Percentiles rank a stretch among this genome's conserved stretches.
Conservation (phyloP, 2,329 filamentous ascomycete genomes). For the Colletotrichum liriopes region DNA sequence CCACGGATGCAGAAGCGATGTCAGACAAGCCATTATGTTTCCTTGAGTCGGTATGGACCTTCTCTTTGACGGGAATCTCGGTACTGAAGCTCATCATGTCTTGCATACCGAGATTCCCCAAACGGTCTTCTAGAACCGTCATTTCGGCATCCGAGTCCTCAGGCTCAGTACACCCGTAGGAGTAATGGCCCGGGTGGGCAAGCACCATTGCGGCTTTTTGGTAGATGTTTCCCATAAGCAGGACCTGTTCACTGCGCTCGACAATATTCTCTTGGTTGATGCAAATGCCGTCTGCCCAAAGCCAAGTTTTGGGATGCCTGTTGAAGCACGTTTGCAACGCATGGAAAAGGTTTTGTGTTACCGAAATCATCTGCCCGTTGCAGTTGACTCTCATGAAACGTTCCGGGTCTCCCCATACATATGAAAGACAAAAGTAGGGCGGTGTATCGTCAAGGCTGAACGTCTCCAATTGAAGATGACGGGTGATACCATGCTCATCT, state of each 20-base stretch:
- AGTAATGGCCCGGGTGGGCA: constrained; percentile 19
- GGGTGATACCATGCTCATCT: background rate
- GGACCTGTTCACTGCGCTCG: constrained; percentile 24
- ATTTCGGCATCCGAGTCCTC: background rate
- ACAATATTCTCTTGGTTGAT: constrained; percentile 27
- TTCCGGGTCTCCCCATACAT: constrained; percentile 27
- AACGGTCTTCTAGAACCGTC: background rate
- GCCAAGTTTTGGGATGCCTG: constrained; percentile 11
- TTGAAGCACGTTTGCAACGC: constrained; percentile 22
- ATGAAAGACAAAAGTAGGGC: constrained; percentile 26
- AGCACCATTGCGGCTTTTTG: constrained; percentile 4
- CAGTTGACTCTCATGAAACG: constrained; percentile 14
- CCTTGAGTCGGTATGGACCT: fast-evolving
- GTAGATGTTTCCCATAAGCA: constrained; percentile 29
- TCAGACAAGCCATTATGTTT: background rate
- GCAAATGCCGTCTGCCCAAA: constrained; percentile 36
- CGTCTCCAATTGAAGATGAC: constrained; percentile 10
- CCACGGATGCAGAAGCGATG: background rate
- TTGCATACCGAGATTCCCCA: constrained; percentile 16
- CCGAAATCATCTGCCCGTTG: constrained; percentile 13
- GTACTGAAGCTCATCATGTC: constrained; percentile 19
- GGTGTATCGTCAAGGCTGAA: constrained; percentile 21
- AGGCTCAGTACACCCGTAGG: background rate
- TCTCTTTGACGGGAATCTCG: background rate
- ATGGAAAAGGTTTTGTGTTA: constrained; percentile 26